Evolutionary conservation across 345 rosid species (phyloP).

Genomic region (Hypericum perforatum): DNA sequence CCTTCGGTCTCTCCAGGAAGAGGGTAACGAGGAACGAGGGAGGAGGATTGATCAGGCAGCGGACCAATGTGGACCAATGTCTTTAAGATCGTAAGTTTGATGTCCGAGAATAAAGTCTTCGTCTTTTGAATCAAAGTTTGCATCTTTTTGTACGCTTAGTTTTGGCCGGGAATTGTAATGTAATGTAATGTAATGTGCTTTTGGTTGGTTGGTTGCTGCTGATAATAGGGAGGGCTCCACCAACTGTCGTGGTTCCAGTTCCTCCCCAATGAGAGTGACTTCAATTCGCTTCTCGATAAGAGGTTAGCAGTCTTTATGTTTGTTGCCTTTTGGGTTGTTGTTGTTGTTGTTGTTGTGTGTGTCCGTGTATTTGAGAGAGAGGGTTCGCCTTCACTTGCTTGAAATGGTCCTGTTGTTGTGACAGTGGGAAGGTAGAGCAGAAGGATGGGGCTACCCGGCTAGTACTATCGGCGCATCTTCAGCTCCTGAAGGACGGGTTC

Average conservation of each 20-base stretch:
- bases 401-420: slow-evolving; percentile 11
- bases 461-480: slow-evolving; percentile 84
- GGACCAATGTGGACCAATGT: slow-evolving; percentile 76
- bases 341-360: no score
- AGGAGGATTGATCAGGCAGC: no score
- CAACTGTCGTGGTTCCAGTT: slow-evolving; percentile 95
- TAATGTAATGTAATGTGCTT: no score
- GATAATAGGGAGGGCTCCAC: slow-evolving; percentile 63
- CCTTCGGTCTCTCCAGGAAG: no score
- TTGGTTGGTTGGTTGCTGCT: no score
- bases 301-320: slow-evolving; percentile 34
- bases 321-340: no score
- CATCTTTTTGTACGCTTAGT: no score
- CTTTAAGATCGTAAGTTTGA: slow-evolving; percentile 56
- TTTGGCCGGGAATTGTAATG: no score
- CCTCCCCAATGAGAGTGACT: slow-evolving; percentile 76
- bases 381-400: slow-evolving; percentile 5
- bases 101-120: no score
- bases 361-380: neutral
- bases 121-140: no score
- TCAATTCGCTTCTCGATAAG: slow-evolving; percentile 53
- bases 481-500: slow-evolving; percentile 80
- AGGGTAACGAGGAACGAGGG: no score
- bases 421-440: slow-evolving; percentile 63
- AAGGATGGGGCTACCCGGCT: slow-evolving; percentile 72